Conservation (phyloP, 805 yeast species). For the Ogataea polymorpha region DNA sequence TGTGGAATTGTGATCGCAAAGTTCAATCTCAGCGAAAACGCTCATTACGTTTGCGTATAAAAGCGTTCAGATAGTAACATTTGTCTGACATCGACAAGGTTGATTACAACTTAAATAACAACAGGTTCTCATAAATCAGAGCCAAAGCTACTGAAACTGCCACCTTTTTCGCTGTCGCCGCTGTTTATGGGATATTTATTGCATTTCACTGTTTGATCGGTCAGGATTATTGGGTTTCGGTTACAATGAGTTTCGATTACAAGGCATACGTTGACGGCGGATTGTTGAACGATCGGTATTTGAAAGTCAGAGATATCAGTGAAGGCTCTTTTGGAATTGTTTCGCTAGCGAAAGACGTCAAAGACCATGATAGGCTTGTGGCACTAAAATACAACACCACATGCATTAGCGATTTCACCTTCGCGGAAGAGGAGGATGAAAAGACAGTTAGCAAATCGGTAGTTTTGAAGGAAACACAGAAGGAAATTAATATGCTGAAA, state of each 20-base stretch:
- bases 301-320: conserved; percentile 69
- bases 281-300: conserved; percentile 60
- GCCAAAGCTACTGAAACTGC: not conserved
- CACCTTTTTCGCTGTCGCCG: not conserved
- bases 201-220: conserved; percentile 5
- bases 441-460: conserved; percentile 31
- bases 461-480: conserved; percentile 56
- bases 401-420: conserved; percentile 40
- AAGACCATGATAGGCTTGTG: conserved; percentile 46
- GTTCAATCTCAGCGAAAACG: not conserved
- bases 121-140: not conserved
- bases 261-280: conserved; percentile 32
- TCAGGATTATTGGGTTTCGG: conserved; percentile 6
- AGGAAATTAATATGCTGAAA: conserved; percentile 64
- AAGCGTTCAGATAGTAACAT: conserved; percentile 8
- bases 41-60: not conserved
- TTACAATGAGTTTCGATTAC: conserved; percentile 29
- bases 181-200: conserved; percentile 5
- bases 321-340: conserved; percentile 95
- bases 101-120: not conserved
- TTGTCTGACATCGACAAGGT: not conserved
- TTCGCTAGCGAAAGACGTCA: conserved; percentile 75
- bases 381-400: conserved; percentile 86
- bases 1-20: conserved; percentile 6
- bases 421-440: conserved; percentile 11